Evolutionary conservation across 1,284 basidiomycete species (phyloP).

Genomic region (Ustilago cynodontis): DNA sequence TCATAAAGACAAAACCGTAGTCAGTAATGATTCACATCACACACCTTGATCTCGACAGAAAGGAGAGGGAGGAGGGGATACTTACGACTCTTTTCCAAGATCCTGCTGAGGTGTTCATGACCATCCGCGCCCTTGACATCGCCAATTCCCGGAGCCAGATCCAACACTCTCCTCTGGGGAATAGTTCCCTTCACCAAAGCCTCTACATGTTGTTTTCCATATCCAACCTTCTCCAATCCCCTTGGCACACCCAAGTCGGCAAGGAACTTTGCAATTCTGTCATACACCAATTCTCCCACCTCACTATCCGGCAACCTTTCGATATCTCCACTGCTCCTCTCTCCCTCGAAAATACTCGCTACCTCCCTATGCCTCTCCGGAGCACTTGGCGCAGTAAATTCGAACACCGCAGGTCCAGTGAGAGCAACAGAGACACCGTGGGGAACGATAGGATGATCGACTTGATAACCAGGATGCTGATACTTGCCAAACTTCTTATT

Average conservation of each 20-base stretch:
- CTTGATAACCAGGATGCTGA: constrained; percentile 76
- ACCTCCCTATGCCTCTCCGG: constrained; percentile 90
- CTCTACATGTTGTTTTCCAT: constrained; percentile 72
- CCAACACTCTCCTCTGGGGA: constrained; percentile 86
- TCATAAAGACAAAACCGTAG: too few relatives aligned
- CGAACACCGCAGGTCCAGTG: constrained; percentile 51
- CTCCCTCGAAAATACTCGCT: constrained; percentile 82
- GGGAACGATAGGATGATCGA: constrained; percentile 88
- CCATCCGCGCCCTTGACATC: constrained; percentile 76
- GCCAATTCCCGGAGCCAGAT: constrained; percentile 63
- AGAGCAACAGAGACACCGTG: constrained; percentile 72
- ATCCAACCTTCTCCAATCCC: constrained; percentile 87
- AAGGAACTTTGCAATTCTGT: constrained; percentile 90
- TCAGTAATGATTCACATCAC: too few relatives aligned
- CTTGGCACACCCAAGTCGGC: constrained; percentile 87
- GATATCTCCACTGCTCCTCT: constrained; percentile 44
- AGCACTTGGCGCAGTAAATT: constrained; percentile 73
- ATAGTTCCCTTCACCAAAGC: constrained; percentile 85
- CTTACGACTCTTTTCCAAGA: constrained; percentile 58
- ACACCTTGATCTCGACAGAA: too few relatives aligned
- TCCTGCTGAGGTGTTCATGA: constrained; percentile 59
- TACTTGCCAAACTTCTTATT: constrained; percentile 80
- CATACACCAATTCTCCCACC: constrained; percentile 84
- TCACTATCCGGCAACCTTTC: constrained; percentile 82
- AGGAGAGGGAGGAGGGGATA: too few relatives aligned